A percentile compares a stretch with the other conserved stretches of the same genome.
Conservation (phyloP, 2,329 filamentous ascomycete species). For the Cladosporium sp. region DNA sequence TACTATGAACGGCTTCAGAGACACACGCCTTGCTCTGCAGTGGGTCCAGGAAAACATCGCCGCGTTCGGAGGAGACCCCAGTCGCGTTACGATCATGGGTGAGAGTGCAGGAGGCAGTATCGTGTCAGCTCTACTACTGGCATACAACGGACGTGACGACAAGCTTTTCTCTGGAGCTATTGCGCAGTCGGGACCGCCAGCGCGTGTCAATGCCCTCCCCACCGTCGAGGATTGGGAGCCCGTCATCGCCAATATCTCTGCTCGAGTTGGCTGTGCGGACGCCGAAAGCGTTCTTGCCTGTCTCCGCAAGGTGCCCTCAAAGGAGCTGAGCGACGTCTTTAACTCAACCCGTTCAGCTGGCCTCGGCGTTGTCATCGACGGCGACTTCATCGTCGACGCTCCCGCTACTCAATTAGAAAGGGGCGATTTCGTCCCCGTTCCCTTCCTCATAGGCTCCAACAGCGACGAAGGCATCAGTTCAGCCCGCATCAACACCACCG, state of each 20-base stretch:
- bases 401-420: constrained; percentile 24
- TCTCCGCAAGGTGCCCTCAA: constrained; percentile 25
- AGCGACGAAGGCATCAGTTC: constrained; percentile 29
- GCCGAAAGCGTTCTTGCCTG: constrained; percentile 39
- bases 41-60: constrained; percentile 48
- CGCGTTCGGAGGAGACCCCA: constrained; percentile 68
- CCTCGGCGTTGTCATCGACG: constrained; percentile 29
- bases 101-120: constrained; percentile 55
- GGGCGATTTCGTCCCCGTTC: constrained; percentile 31
- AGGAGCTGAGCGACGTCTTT: constrained; percentile 28
- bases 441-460: constrained; percentile 30
- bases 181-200: constrained; percentile 49
- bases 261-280: constrained; percentile 25
- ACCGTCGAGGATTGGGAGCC: constrained; percentile 28
- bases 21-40: constrained; percentile 21
- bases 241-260: constrained; percentile 31
- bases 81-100: constrained; percentile 78
- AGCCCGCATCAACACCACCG: constrained; percentile 27
- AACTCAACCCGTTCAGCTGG: constrained; percentile 28
- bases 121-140: constrained; percentile 53
- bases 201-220: constrained; percentile 21
- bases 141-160: constrained; percentile 57
- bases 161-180: constrained; percentile 57
- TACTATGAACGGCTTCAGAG: constrained; percentile 24
- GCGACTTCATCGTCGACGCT: constrained; percentile 29